These are phyloP conservation scores for Auxenochlorella protothecoides DNA, from an alignment of 139 green algal genomes.

Conservation along the genomic window DNA sequence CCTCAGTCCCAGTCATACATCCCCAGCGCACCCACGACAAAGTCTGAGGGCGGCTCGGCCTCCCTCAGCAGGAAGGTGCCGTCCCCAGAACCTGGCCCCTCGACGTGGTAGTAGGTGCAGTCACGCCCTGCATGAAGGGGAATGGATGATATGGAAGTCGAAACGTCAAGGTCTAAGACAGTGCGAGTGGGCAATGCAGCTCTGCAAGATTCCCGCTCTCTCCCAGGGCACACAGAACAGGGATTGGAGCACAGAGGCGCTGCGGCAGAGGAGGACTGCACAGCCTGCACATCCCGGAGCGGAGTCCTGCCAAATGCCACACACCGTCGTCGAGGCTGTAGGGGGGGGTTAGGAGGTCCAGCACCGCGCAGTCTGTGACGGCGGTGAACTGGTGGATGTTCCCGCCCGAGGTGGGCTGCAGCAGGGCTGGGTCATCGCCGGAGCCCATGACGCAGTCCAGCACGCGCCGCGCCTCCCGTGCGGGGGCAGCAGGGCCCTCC, in stretches of 20 bases:
- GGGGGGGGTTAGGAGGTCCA: constrained; percentile 83
- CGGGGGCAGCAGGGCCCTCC: background rate
- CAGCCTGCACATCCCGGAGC: too few relatives aligned
- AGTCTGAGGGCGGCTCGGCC: constrained; percentile 17
- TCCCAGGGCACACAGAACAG: too few relatives aligned
- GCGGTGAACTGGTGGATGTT: constrained; percentile 89
- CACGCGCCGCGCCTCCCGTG: constrained; percentile 24
- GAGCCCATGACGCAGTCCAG: constrained; percentile 36
- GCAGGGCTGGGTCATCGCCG: constrained; percentile 25
- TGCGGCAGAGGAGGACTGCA: too few relatives aligned
- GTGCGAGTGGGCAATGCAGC: too few relatives aligned
- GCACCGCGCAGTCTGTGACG: constrained; percentile 68
- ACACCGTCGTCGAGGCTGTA: constrained; percentile 38
- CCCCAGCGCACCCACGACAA: constrained; percentile 16
- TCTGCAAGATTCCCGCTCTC: too few relatives aligned
- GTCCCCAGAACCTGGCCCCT: background rate
- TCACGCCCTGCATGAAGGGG: constrained; percentile 29
- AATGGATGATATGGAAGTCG: background rate
- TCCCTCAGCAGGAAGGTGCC: constrained; percentile 2
- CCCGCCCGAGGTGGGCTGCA: constrained; percentile 53
- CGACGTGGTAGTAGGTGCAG: constrained; percentile 75
- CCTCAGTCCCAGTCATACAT: too few relatives aligned
- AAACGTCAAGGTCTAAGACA: too few relatives aligned
- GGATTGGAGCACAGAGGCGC: too few relatives aligned
- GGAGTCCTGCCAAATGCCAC: too few relatives aligned